These are phyloP conservation scores for Naegleria gruberi DNA, from an alignment of 208 protist species.

Conservation along the genomic window DNA sequence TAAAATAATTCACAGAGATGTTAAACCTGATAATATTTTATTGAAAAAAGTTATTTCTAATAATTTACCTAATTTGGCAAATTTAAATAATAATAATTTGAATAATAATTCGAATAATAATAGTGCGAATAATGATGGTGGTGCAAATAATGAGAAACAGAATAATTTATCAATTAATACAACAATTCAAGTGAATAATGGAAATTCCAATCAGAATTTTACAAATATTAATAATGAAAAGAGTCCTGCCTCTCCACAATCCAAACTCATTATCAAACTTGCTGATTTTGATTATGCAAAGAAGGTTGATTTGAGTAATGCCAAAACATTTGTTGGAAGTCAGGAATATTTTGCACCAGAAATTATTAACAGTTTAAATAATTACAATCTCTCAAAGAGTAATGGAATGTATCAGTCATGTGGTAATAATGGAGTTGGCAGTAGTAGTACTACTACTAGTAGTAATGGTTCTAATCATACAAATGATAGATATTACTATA, in stretches of 20 bases:
- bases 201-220: too few relatives aligned
- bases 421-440: background rate
- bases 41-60: conserved; percentile 20
- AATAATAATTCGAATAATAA: too few relatives aligned
- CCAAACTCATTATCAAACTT: background rate
- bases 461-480: background rate
- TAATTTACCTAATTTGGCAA: too few relatives aligned
- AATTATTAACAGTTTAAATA: background rate
- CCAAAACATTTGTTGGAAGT: background rate
- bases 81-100: too few relatives aligned
- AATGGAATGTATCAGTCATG: background rate
- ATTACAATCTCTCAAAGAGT: background rate
- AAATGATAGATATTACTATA: background rate
- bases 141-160: background rate
- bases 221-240: background rate
- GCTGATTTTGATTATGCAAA: background rate
- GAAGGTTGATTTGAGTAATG: background rate
- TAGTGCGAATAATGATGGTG: background rate
- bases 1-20: conserved; percentile 62
- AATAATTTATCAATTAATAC: background rate
- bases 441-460: background rate
- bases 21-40: conserved; percentile 66
- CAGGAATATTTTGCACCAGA: background rate
- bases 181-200: too few relatives aligned
- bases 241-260: background rate